A percentile compares a stretch with the other conserved stretches of the same genome.
Evolutionary conservation across 2,329 filamentous ascomycete genomes (phyloP).

Genomic region (Penicillium sp.): DNA sequence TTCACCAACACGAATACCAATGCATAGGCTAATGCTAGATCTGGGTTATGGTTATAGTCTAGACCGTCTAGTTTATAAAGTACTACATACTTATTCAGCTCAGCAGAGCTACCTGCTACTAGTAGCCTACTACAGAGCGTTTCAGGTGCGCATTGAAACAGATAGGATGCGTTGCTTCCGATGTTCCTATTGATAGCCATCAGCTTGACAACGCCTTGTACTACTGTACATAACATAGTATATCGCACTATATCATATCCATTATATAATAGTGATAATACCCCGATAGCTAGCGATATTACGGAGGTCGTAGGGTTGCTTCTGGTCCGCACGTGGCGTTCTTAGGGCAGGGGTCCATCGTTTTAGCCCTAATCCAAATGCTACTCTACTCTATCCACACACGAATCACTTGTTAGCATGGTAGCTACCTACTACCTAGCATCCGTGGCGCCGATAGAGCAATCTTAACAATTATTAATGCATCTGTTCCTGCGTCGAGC

Average conservation of each 20-base stretch:
- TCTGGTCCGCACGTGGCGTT: not conserved
- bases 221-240: not conserved
- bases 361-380: not conserved
- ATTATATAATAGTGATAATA: not conserved
- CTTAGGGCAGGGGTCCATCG: not conserved
- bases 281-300: no score
- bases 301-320: not conserved
- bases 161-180: no score
- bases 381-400: not conserved
- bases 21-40: not conserved
- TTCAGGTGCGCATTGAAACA: no score
- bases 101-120: no score
- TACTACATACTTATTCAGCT: no score
- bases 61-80: not conserved
- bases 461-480: no score
- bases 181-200: no score
- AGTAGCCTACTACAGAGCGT: no score
- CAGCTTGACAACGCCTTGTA: no score
- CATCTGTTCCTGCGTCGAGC: no score
- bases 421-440: not conserved
- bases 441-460: no score
- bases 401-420: not conserved
- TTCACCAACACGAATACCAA: not conserved
- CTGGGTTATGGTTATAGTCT: not conserved
- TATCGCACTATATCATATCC: no score